These are phyloP conservation scores for Phoenix roebelenii DNA, from an alignment of 176 grass and related monocot genomes.

Conservation along the genomic window DNA sequence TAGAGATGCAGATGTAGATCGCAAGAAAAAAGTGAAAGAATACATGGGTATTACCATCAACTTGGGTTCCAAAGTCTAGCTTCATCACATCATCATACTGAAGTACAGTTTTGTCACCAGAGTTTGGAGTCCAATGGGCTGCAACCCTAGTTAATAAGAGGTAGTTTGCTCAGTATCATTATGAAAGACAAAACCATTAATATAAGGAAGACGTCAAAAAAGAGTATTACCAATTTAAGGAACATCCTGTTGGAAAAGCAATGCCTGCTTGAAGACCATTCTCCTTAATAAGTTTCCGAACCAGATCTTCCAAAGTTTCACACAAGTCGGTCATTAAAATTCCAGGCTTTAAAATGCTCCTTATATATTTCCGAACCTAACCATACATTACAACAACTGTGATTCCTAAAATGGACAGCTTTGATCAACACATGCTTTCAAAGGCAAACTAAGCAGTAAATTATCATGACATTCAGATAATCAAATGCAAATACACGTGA, in stretches of 20 bases:
- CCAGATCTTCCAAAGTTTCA: constrained; percentile 52
- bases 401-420: neutral
- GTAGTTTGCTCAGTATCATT: neutral
- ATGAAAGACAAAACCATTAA: constrained; percentile 1
- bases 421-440: neutral
- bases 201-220: neutral
- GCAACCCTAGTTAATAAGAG: constrained; percentile 57
- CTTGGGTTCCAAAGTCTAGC: constrained; percentile 95
- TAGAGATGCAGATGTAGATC: neutral
- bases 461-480: constrained; percentile 6
- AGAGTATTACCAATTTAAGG: constrained; percentile 37
- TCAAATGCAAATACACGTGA: neutral
- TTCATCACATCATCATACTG: constrained; percentile 99
- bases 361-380: constrained; percentile 92
- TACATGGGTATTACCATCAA: constrained; percentile 57
- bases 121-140: constrained; percentile 96
- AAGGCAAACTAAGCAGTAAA: constrained; percentile 4
- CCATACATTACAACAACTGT: constrained; percentile 7
- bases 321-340: constrained; percentile 94
- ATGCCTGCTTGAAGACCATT: constrained; percentile 51
- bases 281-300: constrained; percentile 31
- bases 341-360: constrained; percentile 84
- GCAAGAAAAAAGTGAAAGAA: neutral
- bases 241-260: constrained; percentile 49
- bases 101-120: constrained; percentile 89